phyloP scores from a whole-genome alignment of 1,139 yeast genomes.

The Taiozyma sp. region DNA sequence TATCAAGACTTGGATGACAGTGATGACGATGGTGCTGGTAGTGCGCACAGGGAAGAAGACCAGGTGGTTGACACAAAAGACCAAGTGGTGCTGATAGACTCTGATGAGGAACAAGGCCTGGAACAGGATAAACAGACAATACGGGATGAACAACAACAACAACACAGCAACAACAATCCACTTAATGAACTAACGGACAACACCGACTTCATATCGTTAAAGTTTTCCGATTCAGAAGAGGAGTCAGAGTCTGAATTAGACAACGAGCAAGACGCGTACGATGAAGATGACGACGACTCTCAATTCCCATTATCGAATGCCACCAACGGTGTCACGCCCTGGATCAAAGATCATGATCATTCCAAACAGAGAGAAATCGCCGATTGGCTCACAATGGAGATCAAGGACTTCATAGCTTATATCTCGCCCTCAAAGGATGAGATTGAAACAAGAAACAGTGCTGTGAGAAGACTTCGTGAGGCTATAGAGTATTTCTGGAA shows the following conservation, averaged over 20 bases:
- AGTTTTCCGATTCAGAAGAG: constrained; percentile 39
- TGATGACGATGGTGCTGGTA: constrained; percentile 7
- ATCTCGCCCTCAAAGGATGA: constrained; percentile 83
- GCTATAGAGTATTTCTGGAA: constrained; percentile 68
- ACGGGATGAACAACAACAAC: constrained; percentile 4
- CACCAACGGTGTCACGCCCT: constrained; percentile 52
- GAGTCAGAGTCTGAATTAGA: constrained; percentile 23
- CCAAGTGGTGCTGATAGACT: background rate
- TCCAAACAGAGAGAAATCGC: constrained; percentile 70
- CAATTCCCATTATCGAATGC: constrained; percentile 3
- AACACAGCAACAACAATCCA: background rate
- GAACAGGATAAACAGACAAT: background rate
- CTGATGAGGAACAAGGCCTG: background rate
- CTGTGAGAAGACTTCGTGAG: constrained; percentile 54
- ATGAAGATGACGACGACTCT: constrained; percentile 22
- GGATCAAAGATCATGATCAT: constrained; percentile 76
- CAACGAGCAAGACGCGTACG: constrained; percentile 32
- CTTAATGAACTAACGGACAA: constrained; percentile 38
- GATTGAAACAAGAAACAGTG: constrained; percentile 59
- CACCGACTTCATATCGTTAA: constrained; percentile 58
- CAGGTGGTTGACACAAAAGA: background rate
- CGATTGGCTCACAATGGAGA: constrained; percentile 86
- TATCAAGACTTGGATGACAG: constrained; percentile 13
- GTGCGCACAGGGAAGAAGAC: constrained; percentile 4
- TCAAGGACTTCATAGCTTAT: constrained; percentile 78